Conservation (phyloP, 108 stramenopile genomes). For the Skeletonema marinoi region DNA sequence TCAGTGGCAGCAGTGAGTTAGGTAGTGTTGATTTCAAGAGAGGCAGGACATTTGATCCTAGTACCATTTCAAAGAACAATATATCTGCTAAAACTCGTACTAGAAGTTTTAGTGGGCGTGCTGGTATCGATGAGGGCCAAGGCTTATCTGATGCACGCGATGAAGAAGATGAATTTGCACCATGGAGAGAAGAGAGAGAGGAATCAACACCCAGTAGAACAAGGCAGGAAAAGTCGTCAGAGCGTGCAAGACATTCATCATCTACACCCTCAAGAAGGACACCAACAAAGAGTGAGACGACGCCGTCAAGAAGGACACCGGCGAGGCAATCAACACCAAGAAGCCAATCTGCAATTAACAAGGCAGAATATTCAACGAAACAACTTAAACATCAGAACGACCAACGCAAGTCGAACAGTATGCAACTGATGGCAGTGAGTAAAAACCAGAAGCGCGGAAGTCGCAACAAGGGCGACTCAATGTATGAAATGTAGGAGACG, state of each 20-base stretch:
- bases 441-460: not conserved
- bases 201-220: not conserved
- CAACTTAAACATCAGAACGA: not conserved
- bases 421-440: not conserved
- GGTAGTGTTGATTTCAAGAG: not conserved
- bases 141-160: constrained; percentile 28
- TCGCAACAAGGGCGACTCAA: not conserved
- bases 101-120: not conserved
- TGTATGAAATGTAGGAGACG: not conserved
- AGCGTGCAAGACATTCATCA: not conserved
- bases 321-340: not conserved
- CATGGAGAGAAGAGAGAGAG: constrained; percentile 16
- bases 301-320: not conserved
- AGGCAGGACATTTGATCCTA: not conserved
- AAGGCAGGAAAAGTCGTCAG: not conserved
- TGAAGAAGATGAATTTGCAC: constrained; percentile 38
- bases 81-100: not conserved
- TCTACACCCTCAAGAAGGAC: not conserved
- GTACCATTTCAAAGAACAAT: not conserved
- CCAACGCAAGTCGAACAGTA: not conserved
- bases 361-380: not conserved
- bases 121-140: not conserved
- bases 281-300: no score
- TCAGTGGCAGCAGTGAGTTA: not conserved
- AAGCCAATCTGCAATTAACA: not conserved